Evolutionary conservation across 208 protist species (phyloP), one percentile per base, ranked within the genome.

Genomic region (Trichomonas vaginalis): DNA sequence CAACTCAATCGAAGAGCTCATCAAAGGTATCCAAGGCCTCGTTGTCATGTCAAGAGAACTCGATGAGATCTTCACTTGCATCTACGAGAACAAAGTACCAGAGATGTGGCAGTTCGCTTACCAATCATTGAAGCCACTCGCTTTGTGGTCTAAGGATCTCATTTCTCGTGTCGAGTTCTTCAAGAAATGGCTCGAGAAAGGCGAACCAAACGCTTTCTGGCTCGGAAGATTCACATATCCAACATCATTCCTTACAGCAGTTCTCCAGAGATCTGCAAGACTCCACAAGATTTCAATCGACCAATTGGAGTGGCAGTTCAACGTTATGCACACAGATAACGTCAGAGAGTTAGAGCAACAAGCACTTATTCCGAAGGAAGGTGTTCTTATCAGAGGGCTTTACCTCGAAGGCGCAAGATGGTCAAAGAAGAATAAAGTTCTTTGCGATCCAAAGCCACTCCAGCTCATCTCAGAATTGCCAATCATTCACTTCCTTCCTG

Each of bases 161-260:
- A 97, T 98, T 98, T 46, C 97, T 99, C 17, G 98, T 99, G 51
- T 98, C 35, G 35, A 96, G 23, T 80, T 80, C 48, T 96, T 96
- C 37, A 40, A 62, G 14, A 79, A 79, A 42, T 96, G 82, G 95
- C 37, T 86, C 17, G 97, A 98, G 95, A 97, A 98, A 27, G 97
- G 97, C 37, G 39, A 95, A 37, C 98, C 98, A 61, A 98, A 97
- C 37, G 98, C 99, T 27, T 99, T 99, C 96, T 99, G 98, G 98
- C 98, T 99, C 49, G 97, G 98, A 51, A 98, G 98, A 92, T 99
- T 99, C 96, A 99, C 98, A n/a, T 99, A 99, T 97, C 99, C 99
- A 27, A 99, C 98, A 14, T 98, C 98, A 82, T 99, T 99, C 97
- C 97, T 99, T 82, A 99, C 99, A 96, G 98, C 98, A 35, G 96